Evolutionary conservation across 306 rosid genomes (phyloP).

Genomic region (Oxytropis ochrocephala): DNA sequence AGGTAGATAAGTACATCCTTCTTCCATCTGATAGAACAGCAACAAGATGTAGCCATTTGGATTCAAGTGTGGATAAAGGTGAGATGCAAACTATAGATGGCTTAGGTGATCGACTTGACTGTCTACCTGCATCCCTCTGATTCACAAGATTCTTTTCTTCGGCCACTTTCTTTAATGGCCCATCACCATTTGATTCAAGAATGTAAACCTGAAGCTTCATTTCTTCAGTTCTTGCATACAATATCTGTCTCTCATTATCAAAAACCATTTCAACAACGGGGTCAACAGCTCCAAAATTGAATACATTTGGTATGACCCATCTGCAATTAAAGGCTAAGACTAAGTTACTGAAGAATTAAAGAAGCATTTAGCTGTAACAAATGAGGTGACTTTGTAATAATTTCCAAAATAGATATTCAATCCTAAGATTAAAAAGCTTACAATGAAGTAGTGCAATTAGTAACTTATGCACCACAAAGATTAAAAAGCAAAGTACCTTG

Average conservation of each 20-base stretch:
- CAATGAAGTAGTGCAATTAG: conserved; percentile 4
- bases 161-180: conserved; percentile 83
- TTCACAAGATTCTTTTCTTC: conserved; percentile 89
- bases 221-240: conserved; percentile 86
- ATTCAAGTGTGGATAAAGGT: conserved; percentile 84
- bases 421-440: neutral
- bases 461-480: neutral
- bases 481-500: conserved; percentile 55
- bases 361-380: conserved; percentile 2
- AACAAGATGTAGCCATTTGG: conserved; percentile 85
- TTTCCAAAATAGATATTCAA: neutral
- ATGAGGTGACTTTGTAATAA: neutral
- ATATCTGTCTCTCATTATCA: conserved; percentile 84
- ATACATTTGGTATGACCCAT: conserved; percentile 95
- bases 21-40: conserved; percentile 94
- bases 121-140: conserved; percentile 75
- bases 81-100: conserved; percentile 83
- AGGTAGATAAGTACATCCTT: conserved; percentile 91
- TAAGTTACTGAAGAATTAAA: conserved; percentile 18
- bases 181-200: conserved; percentile 76
- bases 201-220: conserved; percentile 91
- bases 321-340: conserved; percentile 46
- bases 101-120: conserved; percentile 57
- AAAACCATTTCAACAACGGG: conserved; percentile 89
- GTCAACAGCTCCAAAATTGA: conserved; percentile 91